A percentile compares a stretch with the other conserved stretches of the same genome.
These are phyloP conservation scores for Mycena pura DNA, from an alignment of 768 basidiomycete species.

Conservation along the genomic window DNA sequence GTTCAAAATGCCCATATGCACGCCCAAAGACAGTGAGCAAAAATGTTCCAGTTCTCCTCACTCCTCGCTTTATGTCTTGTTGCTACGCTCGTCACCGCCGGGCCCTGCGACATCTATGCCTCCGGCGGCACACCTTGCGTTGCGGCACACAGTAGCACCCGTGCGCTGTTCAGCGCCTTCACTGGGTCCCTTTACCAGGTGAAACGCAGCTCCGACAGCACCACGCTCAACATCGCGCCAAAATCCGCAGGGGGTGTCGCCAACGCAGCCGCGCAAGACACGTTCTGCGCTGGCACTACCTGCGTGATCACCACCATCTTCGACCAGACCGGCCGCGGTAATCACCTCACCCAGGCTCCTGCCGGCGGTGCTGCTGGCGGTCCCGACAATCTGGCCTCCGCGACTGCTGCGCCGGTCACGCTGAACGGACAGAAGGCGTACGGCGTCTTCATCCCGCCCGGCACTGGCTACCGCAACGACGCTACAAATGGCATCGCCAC, in stretches of 20 bases:
- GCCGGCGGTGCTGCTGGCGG: slow-evolving; percentile 9
- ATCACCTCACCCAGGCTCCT: slow-evolving; percentile 19
- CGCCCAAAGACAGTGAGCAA: slow-evolving; percentile 1
- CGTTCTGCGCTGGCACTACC: slow-evolving; percentile 13
- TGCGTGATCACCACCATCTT: slow-evolving; percentile 21
- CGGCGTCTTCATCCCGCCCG: slow-evolving; percentile 19
- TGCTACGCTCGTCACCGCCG: slow-evolving; percentile 11
- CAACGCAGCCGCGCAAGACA: slow-evolving; percentile 20
- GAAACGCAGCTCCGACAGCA: slow-evolving; percentile 19
- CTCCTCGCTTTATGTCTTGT: slow-evolving; percentile 8
- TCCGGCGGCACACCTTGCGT: slow-evolving; percentile 22
- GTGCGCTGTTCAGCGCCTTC: slow-evolving; percentile 16
- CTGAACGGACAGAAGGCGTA: slow-evolving; percentile 22
- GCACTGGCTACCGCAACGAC: slow-evolving; percentile 14
- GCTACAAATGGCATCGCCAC: slow-evolving; percentile 20
- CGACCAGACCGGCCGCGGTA: slow-evolving; percentile 20
- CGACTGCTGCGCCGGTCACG: slow-evolving; percentile 18
- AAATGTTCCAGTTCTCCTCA: slow-evolving; percentile 13
- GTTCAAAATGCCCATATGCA: slow-evolving; percentile 7
- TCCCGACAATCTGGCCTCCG: slow-evolving; percentile 20
- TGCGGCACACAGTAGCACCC: slow-evolving; percentile 5
- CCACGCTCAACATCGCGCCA: slow-evolving; percentile 11
- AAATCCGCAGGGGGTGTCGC: slow-evolving; percentile 21
- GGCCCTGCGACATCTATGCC: slow-evolving; percentile 23
- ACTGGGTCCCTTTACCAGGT: slow-evolving; percentile 22